Evolutionary conservation across 495 filamentous ascomycete species (phyloP).

Genomic region (Penicillium nucicola): DNA sequence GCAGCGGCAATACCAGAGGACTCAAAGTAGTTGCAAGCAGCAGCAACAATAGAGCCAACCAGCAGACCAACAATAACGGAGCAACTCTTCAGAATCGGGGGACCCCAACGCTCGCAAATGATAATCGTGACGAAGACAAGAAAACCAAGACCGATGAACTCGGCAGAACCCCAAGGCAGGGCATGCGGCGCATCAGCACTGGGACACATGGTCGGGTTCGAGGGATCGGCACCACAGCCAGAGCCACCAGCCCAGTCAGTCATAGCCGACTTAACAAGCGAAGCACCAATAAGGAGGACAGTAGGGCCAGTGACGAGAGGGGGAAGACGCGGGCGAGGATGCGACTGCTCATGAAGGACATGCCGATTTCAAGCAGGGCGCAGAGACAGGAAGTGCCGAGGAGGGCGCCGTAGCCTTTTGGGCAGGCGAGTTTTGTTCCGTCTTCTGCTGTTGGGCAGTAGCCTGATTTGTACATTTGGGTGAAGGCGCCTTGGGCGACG

Average conservation of each 20-base stretch:
- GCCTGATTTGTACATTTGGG: conserved; percentile 84
- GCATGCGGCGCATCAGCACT: conserved; percentile 70
- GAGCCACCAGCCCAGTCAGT: conserved; percentile 81
- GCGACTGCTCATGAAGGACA: conserved; percentile 56
- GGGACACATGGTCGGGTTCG: conserved; percentile 63
- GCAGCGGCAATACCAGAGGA: conserved; percentile 60
- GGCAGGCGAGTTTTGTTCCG: conserved; percentile 72
- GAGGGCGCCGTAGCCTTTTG: conserved; percentile 80
- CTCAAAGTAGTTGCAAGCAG: conserved; percentile 81
- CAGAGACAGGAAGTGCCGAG: conserved; percentile 68
- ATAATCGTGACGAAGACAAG: conserved; percentile 88
- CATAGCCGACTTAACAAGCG: conserved; percentile 73
- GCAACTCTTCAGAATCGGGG: conserved; percentile 71
- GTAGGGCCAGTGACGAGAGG: conserved; percentile 86
- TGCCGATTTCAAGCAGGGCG: conserved; percentile 39
- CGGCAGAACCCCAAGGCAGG: conserved; percentile 80
- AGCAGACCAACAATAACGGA: conserved; percentile 79
- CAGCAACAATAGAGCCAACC: conserved; percentile 84
- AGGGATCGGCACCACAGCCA: conserved; percentile 58
- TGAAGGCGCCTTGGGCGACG: conserved; percentile 71
- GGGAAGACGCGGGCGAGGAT: conserved; percentile 74
- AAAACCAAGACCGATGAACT: conserved; percentile 90
- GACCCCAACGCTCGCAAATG: conserved; percentile 78
- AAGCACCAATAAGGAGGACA: conserved; percentile 73
- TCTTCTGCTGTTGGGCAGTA: conserved; percentile 62